Evolutionary conservation across 2,329 filamentous ascomycete species (phyloP).

Genomic region (Chrysoporthe austroafricana): DNA sequence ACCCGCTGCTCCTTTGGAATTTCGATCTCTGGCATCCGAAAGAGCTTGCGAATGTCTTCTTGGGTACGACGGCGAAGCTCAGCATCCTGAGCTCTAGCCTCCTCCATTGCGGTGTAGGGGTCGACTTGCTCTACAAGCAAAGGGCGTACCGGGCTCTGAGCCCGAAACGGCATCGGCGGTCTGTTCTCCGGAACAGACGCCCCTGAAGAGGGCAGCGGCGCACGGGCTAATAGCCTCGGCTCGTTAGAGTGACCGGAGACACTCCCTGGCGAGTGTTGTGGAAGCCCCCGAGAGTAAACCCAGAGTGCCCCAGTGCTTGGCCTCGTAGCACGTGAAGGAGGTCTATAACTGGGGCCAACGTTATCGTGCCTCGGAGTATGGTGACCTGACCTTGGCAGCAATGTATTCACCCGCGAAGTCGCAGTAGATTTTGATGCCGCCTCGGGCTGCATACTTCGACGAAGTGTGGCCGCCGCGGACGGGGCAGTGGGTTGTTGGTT

Average conservation of each 20-base stretch:
- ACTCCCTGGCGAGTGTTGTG: not conserved
- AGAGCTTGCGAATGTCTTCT: conserved; percentile 29
- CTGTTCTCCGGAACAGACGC: not conserved
- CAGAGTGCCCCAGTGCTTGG: not conserved
- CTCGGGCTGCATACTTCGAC: not conserved
- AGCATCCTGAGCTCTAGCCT: not conserved
- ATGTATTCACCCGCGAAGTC: not conserved
- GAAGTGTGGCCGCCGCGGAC: not conserved
- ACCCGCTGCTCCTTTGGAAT: conserved; percentile 30
- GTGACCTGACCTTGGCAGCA: not conserved
- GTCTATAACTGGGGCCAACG: not conserved
- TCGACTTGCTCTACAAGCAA: not conserved
- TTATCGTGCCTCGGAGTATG: not conserved
- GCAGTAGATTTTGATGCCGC: not conserved
- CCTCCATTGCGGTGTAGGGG: not conserved
- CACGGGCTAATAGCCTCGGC: not conserved
- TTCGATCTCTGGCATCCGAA: conserved; percentile 31
- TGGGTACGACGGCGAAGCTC: not conserved
- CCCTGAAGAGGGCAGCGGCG: not conserved
- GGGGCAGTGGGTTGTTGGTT: not conserved
- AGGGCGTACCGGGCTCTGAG: not conserved
- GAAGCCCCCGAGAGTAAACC: not conserved
- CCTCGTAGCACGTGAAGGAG: not conserved
- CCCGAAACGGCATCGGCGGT: not conserved
- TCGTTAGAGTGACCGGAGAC: not conserved